A percentile compares a stretch with the other conserved stretches of the same genome.
Evolutionary conservation across 2,329 filamentous ascomycete species (phyloP).

Genomic region (Aureobasidium sp.): DNA sequence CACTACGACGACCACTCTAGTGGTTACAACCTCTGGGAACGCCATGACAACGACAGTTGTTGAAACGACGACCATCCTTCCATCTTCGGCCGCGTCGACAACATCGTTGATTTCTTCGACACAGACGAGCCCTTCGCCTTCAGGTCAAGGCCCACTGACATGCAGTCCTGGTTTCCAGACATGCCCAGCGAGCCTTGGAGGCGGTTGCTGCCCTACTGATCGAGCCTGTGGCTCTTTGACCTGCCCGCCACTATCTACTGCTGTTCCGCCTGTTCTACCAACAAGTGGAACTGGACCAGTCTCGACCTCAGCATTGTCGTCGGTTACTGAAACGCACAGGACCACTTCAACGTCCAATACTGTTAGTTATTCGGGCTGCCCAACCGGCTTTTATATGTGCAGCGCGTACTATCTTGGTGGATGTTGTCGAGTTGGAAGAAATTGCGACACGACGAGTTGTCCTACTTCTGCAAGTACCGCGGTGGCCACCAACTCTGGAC

Average conservation of each 20-base stretch:
- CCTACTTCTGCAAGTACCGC: slow-evolving; percentile 54
- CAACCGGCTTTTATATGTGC: slow-evolving; percentile 88
- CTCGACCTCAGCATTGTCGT: slow-evolving; percentile 20
- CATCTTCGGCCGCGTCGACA: background rate
- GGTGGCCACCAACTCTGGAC: slow-evolving; percentile 54
- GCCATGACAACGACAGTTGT: slow-evolving; percentile 14
- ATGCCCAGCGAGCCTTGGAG: slow-evolving; percentile 38
- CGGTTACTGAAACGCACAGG: slow-evolving; percentile 14
- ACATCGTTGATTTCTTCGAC: background rate
- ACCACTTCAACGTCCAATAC: slow-evolving; percentile 10
- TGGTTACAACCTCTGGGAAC: slow-evolving; percentile 11
- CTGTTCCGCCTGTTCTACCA: slow-evolving; percentile 27
- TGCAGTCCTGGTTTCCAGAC: slow-evolving; percentile 39
- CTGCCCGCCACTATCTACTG: slow-evolving; percentile 1
- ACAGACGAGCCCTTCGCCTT: slow-evolving; percentile 11
- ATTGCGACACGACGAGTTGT: slow-evolving; percentile 77
- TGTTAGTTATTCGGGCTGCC: slow-evolving; percentile 48
- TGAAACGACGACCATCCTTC: slow-evolving; percentile 10
- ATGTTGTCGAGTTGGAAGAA: slow-evolving; percentile 79
- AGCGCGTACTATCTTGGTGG: slow-evolving; percentile 70
- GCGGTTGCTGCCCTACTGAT: slow-evolving; percentile 41
- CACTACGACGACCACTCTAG: slow-evolving; percentile 21
- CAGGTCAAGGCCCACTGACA: slow-evolving; percentile 13
- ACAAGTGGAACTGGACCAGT: slow-evolving; percentile 30
- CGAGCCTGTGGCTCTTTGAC: slow-evolving; percentile 31